Evolutionary conservation across 2,329 filamentous ascomycete genomes (phyloP).

Genomic region (Coniochaeta prunicola): DNA sequence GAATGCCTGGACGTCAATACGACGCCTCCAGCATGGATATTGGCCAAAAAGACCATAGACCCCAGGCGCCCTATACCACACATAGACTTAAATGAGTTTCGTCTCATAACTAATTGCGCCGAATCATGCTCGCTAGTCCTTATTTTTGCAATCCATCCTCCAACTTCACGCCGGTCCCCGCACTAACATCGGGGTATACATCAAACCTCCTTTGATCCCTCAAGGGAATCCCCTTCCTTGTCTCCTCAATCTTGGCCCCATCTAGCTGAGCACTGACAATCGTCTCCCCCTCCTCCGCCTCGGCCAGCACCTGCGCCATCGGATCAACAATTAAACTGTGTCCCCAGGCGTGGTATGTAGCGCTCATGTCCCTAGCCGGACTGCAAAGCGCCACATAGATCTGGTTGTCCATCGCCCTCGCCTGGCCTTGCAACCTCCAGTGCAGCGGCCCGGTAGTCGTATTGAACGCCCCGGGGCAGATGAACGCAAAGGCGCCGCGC

Average conservation of each 20-base stretch:
- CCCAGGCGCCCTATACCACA: background rate
- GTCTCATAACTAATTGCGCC: background rate
- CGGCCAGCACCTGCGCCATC: constrained; percentile 71
- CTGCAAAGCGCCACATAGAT: constrained; percentile 89
- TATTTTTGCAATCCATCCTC: constrained; percentile 16
- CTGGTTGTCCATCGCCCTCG: constrained; percentile 88
- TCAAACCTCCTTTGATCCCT: constrained; percentile 84
- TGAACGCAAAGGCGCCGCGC: constrained; percentile 74
- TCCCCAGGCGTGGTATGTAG: constrained; percentile 83
- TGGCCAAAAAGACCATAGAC: background rate
- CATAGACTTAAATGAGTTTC: background rate
- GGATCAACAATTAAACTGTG: constrained; percentile 87
- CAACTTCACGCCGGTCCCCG: constrained; percentile 37
- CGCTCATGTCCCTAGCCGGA: constrained; percentile 71
- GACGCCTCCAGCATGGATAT: background rate
- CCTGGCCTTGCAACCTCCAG: constrained; percentile 78
- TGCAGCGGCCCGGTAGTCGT: constrained; percentile 86
- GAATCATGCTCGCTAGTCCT: background rate
- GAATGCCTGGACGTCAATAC: background rate
- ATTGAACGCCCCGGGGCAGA: constrained; percentile 98
- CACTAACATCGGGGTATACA: constrained; percentile 85
- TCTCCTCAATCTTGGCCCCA: constrained; percentile 61
- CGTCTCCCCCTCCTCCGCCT: constrained; percentile 72
- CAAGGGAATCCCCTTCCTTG: constrained; percentile 77
- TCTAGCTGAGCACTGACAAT: constrained; percentile 69